Evolutionary conservation across 1,284 basidiomycete species (phyloP), one percentile per base, ranked within the genome.

Genomic region (Puccinia novopanici): DNA sequence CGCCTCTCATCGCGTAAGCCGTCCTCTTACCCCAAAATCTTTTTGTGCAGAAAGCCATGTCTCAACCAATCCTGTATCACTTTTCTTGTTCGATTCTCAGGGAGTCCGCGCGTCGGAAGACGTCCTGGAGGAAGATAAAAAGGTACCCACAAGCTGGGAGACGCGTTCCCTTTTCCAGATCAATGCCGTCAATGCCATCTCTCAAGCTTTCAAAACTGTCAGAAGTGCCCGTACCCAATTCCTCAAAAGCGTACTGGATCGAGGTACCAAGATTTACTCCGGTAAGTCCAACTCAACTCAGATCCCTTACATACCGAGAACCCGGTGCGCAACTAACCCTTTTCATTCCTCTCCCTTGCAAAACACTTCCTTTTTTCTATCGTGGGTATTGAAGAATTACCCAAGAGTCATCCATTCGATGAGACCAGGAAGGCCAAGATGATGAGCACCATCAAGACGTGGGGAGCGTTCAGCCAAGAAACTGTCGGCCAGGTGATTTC

Each of bases 1-100:
- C 48, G 42, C n/a, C 37, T 40, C 34, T 19, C 6, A 65, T 30
- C 63, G 42, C 40, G 63, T 65, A 65, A 65, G 63, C 54, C 45
- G 1, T 48, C 12, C 17, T 48, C 45, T 48, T 48, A 19, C 45
- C 34, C 34, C 34, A 34, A 34, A 34, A 5, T 61, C 30, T 34
- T 61, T 19, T 24, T 57, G 22, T 30, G 10, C 1, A 34, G 6
- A 24, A 37, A 63, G 24, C 34, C 34, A 27, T 22, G 5, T n/a
- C 3, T n/a, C 42, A 15, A n/a, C 63, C 34, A 22, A 45, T n/a
- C 40, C n/a, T 10, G 30, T 45, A 6, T 65, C 37, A n/a, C 22
- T 42, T 34, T 34, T 34, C 2, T 40, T 12, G 3, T 65, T 65
- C 15, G 1, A 13, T 22, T 45, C 13, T 3, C 63, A 65, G 19